Percentiles rank a stretch among this genome's conserved stretches.
Conservation (phyloP, 2,329 filamentous ascomycete species). For the Venturia effusa region DNA sequence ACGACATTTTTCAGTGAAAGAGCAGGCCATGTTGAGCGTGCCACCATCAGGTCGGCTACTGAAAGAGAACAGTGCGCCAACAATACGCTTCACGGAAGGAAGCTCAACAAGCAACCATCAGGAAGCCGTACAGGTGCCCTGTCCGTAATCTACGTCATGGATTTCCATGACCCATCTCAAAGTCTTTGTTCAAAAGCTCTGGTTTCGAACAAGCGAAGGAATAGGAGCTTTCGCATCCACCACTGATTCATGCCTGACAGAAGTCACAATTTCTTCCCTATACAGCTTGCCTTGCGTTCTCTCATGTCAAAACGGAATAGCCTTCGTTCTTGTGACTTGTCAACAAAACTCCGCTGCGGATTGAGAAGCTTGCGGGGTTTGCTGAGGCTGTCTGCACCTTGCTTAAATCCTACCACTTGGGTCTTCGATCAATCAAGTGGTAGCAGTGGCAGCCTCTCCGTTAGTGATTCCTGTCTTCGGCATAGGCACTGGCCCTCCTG, state of each 20-base stretch:
- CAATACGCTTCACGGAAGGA: no score
- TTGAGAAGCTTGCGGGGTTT: background rate
- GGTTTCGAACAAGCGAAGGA: background rate
- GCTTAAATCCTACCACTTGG: constrained; percentile 16
- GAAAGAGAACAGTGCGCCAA: no score
- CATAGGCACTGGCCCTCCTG: constrained; percentile 60
- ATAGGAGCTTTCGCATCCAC: background rate
- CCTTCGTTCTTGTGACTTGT: background rate
- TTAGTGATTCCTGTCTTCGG: constrained; percentile 24
- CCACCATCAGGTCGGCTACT: no score
- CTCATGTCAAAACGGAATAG: background rate
- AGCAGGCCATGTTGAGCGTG: no score
- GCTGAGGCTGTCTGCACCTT: background rate
- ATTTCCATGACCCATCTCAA: no score
- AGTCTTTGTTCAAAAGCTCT: no score
- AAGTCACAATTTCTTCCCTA: background rate
- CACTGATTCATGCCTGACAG: background rate
- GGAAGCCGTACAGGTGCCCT: no score
- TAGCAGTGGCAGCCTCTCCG: background rate
- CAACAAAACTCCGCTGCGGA: background rate
- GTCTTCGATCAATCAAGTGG: constrained; percentile 6
- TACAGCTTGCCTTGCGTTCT: background rate
- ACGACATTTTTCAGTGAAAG: no score
- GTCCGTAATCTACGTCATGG: no score
- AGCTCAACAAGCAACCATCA: no score